Base-by-base conservation (phyloP, 2,329 filamentous ascomycete genomes). In the Reticulascus tulasneorum region DNA sequence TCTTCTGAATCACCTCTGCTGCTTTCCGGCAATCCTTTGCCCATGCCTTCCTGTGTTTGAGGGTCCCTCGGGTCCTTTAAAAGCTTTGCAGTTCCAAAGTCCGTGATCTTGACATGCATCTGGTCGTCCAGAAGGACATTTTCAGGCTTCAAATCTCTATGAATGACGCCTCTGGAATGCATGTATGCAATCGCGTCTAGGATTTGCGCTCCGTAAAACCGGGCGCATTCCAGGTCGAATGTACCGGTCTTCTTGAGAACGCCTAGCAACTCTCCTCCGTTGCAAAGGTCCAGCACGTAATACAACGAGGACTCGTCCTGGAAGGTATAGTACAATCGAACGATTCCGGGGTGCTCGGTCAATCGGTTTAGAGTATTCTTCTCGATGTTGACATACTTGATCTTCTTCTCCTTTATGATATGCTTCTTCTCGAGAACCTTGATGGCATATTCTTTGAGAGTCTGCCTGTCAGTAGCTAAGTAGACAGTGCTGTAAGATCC, bases 351-450 rank as follows among this genome's bases (percentile, higher is more conserved):
- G 55, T 98, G 93, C 46, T 98, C 91, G 4, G 91, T 97, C 39
- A 98, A 71, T 45, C 93, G 82, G 57, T 98, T 98, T 37, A 98
- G 71, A 0, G 93, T 97, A 63, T 98, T 91, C 67, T 96, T 96
- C 63, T 98, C 93, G 52, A 98, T 98, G 63, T 97, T 98, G 63
- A 98, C 93, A 56, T 98, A 98, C 72, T 98, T 98, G 55, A 98
- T 94, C 73, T 98, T 98, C 64, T 95, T 97, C 66, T 98, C 93
- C 64, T 97, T 98, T 71, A 98, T 98, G 55, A 98, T 98, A 61
- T 98, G 93, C 53, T 89, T 80, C 66, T 98, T 98, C 64, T 98
- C 93, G 29, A 98, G 77, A 12, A 98, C 91, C 61, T 98, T 98
- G 65, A 98, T 90, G 18, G 93, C 93, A 56, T 97, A 97, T 60